Base-by-base conservation (phyloP, 805 yeast species). In the Saccharomycopsis sp. region DNA sequence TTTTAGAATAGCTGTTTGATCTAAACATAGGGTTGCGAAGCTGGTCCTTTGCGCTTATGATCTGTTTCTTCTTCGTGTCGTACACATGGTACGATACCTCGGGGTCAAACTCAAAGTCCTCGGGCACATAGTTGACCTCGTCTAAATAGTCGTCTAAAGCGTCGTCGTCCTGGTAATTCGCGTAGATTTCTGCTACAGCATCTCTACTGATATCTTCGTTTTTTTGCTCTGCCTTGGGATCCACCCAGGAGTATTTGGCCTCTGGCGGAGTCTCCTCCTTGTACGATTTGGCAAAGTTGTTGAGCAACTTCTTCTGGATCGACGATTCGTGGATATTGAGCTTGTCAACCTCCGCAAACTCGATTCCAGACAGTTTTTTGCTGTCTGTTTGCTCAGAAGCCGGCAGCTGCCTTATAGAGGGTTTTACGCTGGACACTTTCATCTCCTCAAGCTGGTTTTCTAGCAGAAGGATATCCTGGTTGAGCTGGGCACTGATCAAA, bases 111-210 rank as follows among this genome's bases (percentile, higher is more conserved):
- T 70, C 75, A 55, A 59, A 71, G 57, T 73, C 76, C 54, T 71
- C 75, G 1, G 75, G 75, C 2, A 73, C 57, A 37, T 61, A 63
- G 52, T 73, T 73, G 29, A 71, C 65, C 58, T 73, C 76, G 59
- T 72, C 75, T 15, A 73, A 56, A 57, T 70, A 50, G 1, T 69
- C 65, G 48, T 67, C 70, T 51, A 65, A 65, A 16, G 59, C 50
- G 20, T 44, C 56, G 20, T 58, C 61, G 14, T 20, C n/a, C n/a
- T n/a, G n/a, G n/a, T n/a, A n/a, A n/a, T n/a, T n/a, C n/a, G n/a
- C n/a, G n/a, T n/a, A n/a, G n/a, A n/a, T 44, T 44, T 44, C 48
- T 12, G 48, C 21, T 12, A 5, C 21, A 44, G 21, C 21, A 12
- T 44, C 21, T 16, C 7, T 4, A 44, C 48, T 18, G 48, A 12